phyloP scores from a whole-genome alignment of 2,329 filamentous ascomycete species.

The Neoarthrinium moseri region DNA sequence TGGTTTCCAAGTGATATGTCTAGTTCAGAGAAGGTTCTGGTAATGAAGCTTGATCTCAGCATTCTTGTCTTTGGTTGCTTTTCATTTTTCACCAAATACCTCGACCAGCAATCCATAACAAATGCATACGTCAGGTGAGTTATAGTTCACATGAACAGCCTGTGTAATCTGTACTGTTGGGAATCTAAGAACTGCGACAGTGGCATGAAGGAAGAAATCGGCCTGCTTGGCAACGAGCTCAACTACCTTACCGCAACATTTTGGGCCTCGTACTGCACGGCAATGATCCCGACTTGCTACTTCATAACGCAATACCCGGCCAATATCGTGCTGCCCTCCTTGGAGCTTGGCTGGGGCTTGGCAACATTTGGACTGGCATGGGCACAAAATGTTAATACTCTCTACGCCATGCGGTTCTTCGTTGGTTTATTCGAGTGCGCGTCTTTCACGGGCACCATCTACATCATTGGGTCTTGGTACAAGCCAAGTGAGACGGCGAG shows the following conservation, averaged over 20 bases:
- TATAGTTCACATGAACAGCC: neutral
- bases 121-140: slow-evolving; percentile 34
- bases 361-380: slow-evolving; percentile 28
- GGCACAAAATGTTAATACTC: slow-evolving; percentile 28
- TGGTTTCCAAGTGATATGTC: slow-evolving; percentile 34
- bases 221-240: slow-evolving; percentile 31
- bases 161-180: neutral
- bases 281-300: slow-evolving; percentile 39
- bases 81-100: slow-evolving; percentile 38
- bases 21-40: slow-evolving; percentile 29
- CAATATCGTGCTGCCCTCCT: slow-evolving; percentile 26
- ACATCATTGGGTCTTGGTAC: slow-evolving; percentile 35
- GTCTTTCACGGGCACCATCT: slow-evolving; percentile 27
- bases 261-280: slow-evolving; percentile 37
- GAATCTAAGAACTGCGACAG: slow-evolving; percentile 16
- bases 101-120: slow-evolving; percentile 35
- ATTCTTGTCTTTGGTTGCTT: slow-evolving; percentile 37
- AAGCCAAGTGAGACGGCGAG: slow-evolving; percentile 39
- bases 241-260: slow-evolving; percentile 29
- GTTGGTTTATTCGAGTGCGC: slow-evolving; percentile 30
- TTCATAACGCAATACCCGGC: slow-evolving; percentile 35
- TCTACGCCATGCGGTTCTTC: slow-evolving; percentile 34
- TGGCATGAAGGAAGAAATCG: slow-evolving; percentile 35
- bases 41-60: slow-evolving; percentile 35
- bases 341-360: slow-evolving; percentile 30